Evolutionary conservation across 192 early-diverging fungal genomes (phyloP).

Genomic region (Bifiguratus adelaidae): DNA sequence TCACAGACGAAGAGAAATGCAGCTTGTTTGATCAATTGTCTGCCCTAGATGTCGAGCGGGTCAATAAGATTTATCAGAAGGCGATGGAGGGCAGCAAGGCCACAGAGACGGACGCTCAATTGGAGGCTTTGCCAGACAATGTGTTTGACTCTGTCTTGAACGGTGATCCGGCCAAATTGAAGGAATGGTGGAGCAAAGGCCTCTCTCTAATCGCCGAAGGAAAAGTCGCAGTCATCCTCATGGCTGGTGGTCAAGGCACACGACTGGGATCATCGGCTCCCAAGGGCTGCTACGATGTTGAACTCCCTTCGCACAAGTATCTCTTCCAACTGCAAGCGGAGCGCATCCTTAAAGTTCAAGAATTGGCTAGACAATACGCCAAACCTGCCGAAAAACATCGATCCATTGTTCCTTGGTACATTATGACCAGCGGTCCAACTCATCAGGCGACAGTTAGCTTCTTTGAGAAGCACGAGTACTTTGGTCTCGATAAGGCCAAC

Average conservation of each 20-base stretch:
- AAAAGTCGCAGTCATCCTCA: constrained; percentile 83
- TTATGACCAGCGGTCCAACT: constrained; percentile 98
- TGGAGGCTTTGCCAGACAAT: constrained; percentile 56
- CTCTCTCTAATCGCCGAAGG: constrained; percentile 62
- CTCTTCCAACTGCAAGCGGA: constrained; percentile 90
- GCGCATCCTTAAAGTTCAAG: constrained; percentile 75
- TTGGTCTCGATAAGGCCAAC: constrained; percentile 78
- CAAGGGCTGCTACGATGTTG: constrained; percentile 90
- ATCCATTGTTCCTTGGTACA: constrained; percentile 51
- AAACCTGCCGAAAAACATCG: not conserved
- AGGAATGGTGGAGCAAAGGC: constrained; percentile 54
- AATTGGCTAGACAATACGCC: constrained; percentile 26
- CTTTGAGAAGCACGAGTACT: constrained; percentile 77
- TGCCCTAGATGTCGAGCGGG: constrained; percentile 57
- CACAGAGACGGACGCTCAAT: constrained; percentile 13
- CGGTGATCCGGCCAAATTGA: constrained; percentile 24
- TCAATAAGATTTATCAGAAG: constrained; percentile 61
- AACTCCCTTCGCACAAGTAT: constrained; percentile 74
- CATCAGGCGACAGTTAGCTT: constrained; percentile 60
- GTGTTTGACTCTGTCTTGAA: constrained; percentile 41
- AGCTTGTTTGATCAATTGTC: constrained; percentile 52
- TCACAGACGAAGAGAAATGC: constrained; percentile 39
- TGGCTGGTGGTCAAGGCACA: constrained; percentile 84
- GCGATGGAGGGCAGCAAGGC: constrained; percentile 30
- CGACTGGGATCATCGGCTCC: constrained; percentile 65